phyloP scores from a whole-genome alignment of 2,329 filamentous ascomycete genomes.

The Claviceps fusiformis region DNA sequence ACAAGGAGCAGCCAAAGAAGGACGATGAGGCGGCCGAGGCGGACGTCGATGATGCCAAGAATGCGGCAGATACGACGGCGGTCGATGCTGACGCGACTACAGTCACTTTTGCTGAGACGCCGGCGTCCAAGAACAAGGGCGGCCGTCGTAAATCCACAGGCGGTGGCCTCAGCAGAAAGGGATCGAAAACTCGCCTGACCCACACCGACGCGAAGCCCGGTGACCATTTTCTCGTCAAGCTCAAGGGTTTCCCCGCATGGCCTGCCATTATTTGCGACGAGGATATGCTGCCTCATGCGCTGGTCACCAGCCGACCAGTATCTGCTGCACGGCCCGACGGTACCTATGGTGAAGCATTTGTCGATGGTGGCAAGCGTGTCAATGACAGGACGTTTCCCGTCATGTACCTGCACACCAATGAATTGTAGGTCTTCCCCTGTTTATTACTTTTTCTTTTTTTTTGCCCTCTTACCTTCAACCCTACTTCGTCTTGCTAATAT shows the following conservation, averaged over 20 bases:
- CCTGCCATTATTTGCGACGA: conserved; percentile 90
- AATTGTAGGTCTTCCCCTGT: conserved; percentile 64
- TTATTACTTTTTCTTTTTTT: neutral
- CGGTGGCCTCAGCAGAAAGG: conserved; percentile 72
- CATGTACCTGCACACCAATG: conserved; percentile 90
- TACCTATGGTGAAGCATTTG: conserved; percentile 74
- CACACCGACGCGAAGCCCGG: conserved; percentile 77
- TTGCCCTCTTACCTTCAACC: neutral
- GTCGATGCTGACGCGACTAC: conserved; percentile 9
- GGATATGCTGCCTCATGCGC: conserved; percentile 71
- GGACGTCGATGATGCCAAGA: conserved; percentile 49
- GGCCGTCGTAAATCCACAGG: conserved; percentile 67
- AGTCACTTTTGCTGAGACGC: conserved; percentile 15
- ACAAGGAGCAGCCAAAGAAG: conserved; percentile 12
- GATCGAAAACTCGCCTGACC: conserved; percentile 56
- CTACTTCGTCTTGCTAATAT: neutral
- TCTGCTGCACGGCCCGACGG: conserved; percentile 73
- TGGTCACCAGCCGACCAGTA: conserved; percentile 69
- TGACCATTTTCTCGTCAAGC: conserved; percentile 80
- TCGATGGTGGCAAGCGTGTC: conserved; percentile 74
- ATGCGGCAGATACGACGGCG: conserved; percentile 13
- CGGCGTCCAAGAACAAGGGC: conserved; percentile 28
- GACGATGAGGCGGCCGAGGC: conserved; percentile 15
- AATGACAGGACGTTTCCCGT: conserved; percentile 81
- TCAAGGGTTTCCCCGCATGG: conserved; percentile 93